These are phyloP conservation scores for Eucalyptus cloeziana DNA, from an alignment of 345 rosid species.

Conservation along the genomic window DNA sequence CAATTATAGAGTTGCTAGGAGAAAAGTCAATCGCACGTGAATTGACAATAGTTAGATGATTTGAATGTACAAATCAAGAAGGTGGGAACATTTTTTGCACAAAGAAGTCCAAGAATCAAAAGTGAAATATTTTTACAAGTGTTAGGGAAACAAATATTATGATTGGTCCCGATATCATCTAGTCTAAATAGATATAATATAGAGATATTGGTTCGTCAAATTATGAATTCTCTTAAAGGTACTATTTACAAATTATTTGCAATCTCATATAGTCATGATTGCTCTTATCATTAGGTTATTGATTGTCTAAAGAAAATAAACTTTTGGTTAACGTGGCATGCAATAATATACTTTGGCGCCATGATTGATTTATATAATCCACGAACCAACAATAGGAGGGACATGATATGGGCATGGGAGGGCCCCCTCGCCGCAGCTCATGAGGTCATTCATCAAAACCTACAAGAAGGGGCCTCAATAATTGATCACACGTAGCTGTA, in stretches of 20 bases:
- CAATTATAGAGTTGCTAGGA: background rate
- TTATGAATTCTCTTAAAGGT: background rate
- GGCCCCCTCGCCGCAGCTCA: background rate
- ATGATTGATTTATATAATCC: background rate
- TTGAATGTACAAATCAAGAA: background rate
- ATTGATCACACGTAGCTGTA: background rate
- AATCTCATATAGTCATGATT: background rate
- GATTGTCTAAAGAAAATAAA: background rate
- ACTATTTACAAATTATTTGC: background rate
- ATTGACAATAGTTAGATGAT: background rate
- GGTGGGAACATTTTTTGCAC: background rate
- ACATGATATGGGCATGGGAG: background rate
- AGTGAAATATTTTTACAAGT: background rate
- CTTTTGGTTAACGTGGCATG: background rate
- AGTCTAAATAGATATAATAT: background rate
- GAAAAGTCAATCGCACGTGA: background rate
- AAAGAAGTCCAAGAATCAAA: background rate
- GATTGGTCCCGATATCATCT: background rate
- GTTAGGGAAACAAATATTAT: background rate
- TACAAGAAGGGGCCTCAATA: background rate
- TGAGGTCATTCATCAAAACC: background rate
- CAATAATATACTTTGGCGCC: background rate
- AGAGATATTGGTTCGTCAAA: background rate
- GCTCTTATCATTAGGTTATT: background rate
- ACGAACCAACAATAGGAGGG: background rate